Base-by-base conservation (phyloP, 2,329 filamentous ascomycete genomes). In the Acrocalymma vagum region DNA sequence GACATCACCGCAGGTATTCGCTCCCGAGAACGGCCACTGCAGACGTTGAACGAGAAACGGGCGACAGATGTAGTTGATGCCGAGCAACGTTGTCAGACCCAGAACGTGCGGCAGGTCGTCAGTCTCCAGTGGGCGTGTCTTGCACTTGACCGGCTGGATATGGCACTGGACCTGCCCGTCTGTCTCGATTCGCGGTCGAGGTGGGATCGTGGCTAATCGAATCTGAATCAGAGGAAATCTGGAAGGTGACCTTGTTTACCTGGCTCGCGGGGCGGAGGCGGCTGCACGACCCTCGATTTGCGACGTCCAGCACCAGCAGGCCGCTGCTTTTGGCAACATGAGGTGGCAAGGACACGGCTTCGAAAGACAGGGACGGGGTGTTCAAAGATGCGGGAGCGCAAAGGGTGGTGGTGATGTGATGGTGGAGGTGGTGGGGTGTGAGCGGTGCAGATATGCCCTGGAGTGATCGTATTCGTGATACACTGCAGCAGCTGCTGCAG, bases 141-240 rank as follows among this genome's bases (percentile, higher is more conserved):
- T 38, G 41, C 28, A 39, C 46, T 43, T 40, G 26, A 25, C 21
- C 18, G 16, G 48, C 38, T 39, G 15, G 23, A 48, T 46, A 48
- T 21, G 45, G 37, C 35, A 15, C 27, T 45, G 38, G 49, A 33
- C 43, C 45, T 56, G 49, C 38, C 36, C 32, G n/a, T 33, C 24
- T 18, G 27, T 41, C 55, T 59, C 39, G 20, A 57, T 62, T 52
- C 24, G 54, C 46, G 30, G 21, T 26, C 42, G 43, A 38, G 48
- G 54, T 59, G 52, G 48, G 51, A 58, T 60, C 31, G 49, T 59
- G 56, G 56, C 53, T 53, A 48, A 47, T 48, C 38, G 45, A 39
- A 45, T 47, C 42, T 41, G 51, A 45, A 46, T 28, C 42, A 36
- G 45, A 57, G 34, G 27, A 54, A 53, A 48, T 31, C 38, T 42